phyloP scores from a whole-genome alignment of 345 rosid genomes.

The Aquilaria sinensis region DNA sequence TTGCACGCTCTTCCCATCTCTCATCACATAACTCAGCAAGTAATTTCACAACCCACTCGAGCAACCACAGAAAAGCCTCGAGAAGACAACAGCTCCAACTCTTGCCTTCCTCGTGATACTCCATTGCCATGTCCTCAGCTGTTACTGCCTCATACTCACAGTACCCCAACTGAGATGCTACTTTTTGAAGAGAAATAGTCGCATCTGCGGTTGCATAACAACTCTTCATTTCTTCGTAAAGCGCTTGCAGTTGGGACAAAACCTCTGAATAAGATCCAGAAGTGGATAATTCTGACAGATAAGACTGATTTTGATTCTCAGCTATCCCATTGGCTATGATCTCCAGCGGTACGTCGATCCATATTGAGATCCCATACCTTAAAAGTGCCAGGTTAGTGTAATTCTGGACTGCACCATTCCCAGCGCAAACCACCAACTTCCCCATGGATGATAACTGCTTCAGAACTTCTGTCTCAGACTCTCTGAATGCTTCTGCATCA shows the following conservation, averaged over 20 bases:
- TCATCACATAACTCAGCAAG: slow-evolving; percentile 81
- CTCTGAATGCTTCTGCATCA: slow-evolving; percentile 63
- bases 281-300: slow-evolving; percentile 14
- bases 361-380: slow-evolving; percentile 83
- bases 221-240: slow-evolving; percentile 49
- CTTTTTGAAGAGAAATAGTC: slow-evolving; percentile 51
- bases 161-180: slow-evolving; percentile 50
- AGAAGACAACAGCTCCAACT: slow-evolving; percentile 59
- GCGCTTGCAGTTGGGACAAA: slow-evolving; percentile 28
- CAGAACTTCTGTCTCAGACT: slow-evolving; percentile 82
- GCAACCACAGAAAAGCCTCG: slow-evolving; percentile 88
- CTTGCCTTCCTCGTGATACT: too few species aligned
- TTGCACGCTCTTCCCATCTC: slow-evolving; percentile 70
- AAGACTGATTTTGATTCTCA: slow-evolving; percentile 15
- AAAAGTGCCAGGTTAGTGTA: slow-evolving; percentile 67
- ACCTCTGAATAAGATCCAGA: slow-evolving; percentile 24
- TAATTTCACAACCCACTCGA: slow-evolving; percentile 96
- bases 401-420: slow-evolving; percentile 84
- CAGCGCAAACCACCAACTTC: slow-evolving; percentile 75
- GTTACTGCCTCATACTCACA: slow-evolving; percentile 52
- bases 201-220: slow-evolving; percentile 84
- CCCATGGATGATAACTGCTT: slow-evolving; percentile 80
- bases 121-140: slow-evolving; percentile 63
- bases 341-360: slow-evolving; percentile 85
- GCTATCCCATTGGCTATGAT: slow-evolving; percentile 33